These are phyloP conservation scores for Xylaria arbuscula DNA, from an alignment of 2,329 filamentous ascomycete species.

Conservation along the genomic window DNA sequence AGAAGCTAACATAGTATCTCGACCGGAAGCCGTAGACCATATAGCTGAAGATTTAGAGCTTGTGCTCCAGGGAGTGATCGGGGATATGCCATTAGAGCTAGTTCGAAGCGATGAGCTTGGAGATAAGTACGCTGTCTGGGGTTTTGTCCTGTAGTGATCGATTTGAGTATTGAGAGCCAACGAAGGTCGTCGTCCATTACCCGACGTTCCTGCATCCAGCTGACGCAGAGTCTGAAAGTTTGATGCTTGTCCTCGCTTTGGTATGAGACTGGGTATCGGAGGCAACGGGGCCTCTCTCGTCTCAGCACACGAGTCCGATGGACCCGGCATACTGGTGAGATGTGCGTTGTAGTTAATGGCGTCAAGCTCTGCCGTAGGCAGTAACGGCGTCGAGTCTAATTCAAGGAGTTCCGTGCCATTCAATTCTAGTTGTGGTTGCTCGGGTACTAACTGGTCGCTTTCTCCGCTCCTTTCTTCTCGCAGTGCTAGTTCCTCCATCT, in stretches of 20 bases:
- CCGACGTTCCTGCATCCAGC: conserved; percentile 22
- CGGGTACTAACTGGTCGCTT: conserved; percentile 21
- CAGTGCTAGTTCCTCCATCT: conserved; percentile 41
- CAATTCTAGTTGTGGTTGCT: conserved; percentile 55
- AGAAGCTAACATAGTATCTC: conserved; percentile 59
- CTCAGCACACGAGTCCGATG: conserved; percentile 2
- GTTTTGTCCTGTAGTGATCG: conserved; percentile 44
- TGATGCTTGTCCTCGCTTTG: conserved; percentile 14
- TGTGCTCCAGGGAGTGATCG: conserved; percentile 58
- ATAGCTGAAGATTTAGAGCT: conserved; percentile 45
- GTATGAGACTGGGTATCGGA: conserved; percentile 1
- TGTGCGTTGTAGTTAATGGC: conserved; percentile 44
- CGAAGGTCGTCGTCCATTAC: conserved; percentile 44
- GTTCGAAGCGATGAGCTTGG: conserved; percentile 51
- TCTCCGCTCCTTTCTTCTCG: conserved; percentile 27
- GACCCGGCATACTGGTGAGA: conserved; percentile 22
- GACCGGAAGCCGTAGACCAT: conserved; percentile 56
- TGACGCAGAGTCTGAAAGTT: conserved; percentile 29
- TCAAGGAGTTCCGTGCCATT: conserved; percentile 64
- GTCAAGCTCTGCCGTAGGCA: conserved; percentile 45
- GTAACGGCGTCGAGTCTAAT: conserved; percentile 61
- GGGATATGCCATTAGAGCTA: conserved; percentile 58
- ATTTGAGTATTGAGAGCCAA: conserved; percentile 49
- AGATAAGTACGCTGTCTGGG: conserved; percentile 45
- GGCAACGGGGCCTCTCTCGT: conserved; percentile 5